A percentile compares a stretch with the other conserved stretches of the same genome.
phyloP scores from a whole-genome alignment of 352 stramenopile genomes.

The Aphanomyces invadans region DNA sequence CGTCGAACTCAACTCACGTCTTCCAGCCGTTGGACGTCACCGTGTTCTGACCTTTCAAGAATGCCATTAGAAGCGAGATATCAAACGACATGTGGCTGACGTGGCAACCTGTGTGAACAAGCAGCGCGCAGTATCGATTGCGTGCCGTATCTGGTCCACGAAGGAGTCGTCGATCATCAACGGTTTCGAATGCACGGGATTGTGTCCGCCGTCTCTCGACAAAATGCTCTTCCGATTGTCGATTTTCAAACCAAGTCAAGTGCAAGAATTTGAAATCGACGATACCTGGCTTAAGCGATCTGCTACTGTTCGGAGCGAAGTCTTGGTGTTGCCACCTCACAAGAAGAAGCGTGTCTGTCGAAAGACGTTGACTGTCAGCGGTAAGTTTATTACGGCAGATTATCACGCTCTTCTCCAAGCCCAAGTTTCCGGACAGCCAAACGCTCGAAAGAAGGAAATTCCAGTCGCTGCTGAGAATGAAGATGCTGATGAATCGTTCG shows the following conservation, averaged over 20 bases:
- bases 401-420: not conserved
- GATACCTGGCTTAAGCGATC: not conserved
- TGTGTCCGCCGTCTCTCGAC: not conserved
- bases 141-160: not conserved
- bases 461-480: too few species aligned
- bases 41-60: too few species aligned
- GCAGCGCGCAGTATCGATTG: too few species aligned
- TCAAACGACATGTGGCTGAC: too few species aligned
- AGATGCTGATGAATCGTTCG: too few species aligned
- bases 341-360: not conserved
- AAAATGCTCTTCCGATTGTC: not conserved
- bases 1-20: too few species aligned
- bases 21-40: too few species aligned
- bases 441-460: not conserved
- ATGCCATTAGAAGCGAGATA: too few species aligned
- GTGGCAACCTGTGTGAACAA: too few species aligned
- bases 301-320: not conserved
- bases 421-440: not conserved
- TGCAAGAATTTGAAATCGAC: not conserved
- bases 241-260: not conserved
- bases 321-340: not conserved
- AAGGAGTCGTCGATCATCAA: not conserved
- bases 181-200: not conserved
- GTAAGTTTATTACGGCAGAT: not conserved
- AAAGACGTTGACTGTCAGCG: not conserved